A percentile compares a stretch with the other conserved stretches of the same genome.
phyloP scores from a whole-genome alignment of 2,329 filamentous ascomycete genomes.

The Clathrospora elynae region DNA sequence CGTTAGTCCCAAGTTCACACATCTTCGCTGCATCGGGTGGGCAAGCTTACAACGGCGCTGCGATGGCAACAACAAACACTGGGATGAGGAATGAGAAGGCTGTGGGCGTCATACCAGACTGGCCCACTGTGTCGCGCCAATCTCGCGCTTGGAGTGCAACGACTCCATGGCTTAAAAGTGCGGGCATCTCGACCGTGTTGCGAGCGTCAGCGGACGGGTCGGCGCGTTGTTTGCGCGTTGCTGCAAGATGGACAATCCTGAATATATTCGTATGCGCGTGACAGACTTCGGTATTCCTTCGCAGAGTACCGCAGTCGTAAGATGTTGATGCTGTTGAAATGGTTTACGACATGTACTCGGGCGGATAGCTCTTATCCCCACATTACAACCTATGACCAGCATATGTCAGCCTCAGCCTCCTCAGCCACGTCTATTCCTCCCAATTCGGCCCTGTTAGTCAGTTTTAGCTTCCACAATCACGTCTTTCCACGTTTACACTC shows the following conservation, averaged over 20 bases:
- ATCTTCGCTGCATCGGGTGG: background rate
- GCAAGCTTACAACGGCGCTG: conserved; percentile 36
- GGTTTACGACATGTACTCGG: no score
- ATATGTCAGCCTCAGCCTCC: conserved; percentile 19
- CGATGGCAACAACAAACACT: conserved; percentile 35
- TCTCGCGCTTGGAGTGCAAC: conserved; percentile 16
- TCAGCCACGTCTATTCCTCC: conserved; percentile 16
- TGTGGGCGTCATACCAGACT: conserved; percentile 33
- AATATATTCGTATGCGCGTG: no score
- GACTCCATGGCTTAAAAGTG: conserved; percentile 8
- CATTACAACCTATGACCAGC: conserved; percentile 16
- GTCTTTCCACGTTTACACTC: no score
- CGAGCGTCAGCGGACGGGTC: background rate
- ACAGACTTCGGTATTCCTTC: no score
- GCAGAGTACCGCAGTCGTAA: no score
- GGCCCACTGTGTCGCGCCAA: conserved; percentile 24
- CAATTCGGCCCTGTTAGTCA: background rate
- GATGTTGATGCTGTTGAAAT: no score
- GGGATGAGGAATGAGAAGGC: conserved; percentile 39
- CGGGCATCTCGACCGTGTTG: conserved; percentile 16
- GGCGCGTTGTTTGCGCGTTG: background rate
- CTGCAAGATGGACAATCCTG: no score
- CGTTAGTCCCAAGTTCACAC: conserved; percentile 2
- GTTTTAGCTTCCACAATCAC: no score
- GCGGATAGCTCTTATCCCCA: no score